Evolutionary conservation across 495 filamentous ascomycete species (phyloP).

Genomic region (Tuber melanosporum): DNA sequence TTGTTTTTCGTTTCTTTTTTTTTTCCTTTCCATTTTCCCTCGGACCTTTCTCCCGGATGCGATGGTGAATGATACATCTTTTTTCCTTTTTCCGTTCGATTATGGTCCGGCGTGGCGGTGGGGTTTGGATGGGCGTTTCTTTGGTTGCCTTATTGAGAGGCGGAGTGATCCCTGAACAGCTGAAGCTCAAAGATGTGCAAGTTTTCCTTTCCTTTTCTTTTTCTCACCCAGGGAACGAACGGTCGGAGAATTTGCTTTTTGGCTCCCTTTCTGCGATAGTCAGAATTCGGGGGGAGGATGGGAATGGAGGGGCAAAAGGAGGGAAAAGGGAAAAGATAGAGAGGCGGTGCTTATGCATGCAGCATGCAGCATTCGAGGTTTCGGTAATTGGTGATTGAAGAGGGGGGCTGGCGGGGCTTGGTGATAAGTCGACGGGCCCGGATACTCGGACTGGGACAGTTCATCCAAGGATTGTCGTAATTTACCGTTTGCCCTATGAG

Average conservation of each 20-base stretch:
- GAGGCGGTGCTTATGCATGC: conserved; percentile 6
- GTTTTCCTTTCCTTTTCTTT: conserved; percentile 7
- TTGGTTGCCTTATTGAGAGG: conserved; percentile 15
- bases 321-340: not conserved
- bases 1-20: not conserved
- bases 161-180: conserved; percentile 28
- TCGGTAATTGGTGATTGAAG: not conserved
- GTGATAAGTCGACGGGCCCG: not conserved
- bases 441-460: not conserved
- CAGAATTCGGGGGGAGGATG: conserved; percentile 12
- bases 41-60: not conserved
- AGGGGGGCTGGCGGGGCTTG: not conserved
- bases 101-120: conserved; percentile 12
- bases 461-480: not conserved
- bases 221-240: conserved; percentile 25
- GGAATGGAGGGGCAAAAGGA: conserved; percentile 6
- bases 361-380: conserved; percentile 1
- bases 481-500: conserved; percentile 3
- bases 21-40: not conserved
- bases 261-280: not conserved
- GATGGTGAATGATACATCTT: not conserved
- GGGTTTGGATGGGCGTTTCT: conserved; percentile 18
- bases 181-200: conserved; percentile 24
- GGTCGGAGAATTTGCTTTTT: conserved; percentile 27
- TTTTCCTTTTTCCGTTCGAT: not conserved